Base-by-base conservation (phyloP, 176 grass and related monocot species). In the Cenchrus americanus region DNA sequence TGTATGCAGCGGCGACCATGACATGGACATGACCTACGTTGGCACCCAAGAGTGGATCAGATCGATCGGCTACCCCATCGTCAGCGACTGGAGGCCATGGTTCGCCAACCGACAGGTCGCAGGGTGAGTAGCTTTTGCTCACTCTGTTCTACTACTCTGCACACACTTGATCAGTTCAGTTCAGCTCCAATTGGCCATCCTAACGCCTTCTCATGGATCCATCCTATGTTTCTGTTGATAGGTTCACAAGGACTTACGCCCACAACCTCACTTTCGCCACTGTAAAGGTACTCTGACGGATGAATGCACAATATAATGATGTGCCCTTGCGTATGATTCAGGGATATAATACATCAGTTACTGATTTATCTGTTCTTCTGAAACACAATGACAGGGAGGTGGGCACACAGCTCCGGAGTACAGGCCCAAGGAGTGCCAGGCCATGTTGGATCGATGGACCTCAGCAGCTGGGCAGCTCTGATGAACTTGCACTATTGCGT, bases 201-300 rank as follows among this genome's bases (percentile, higher is more conserved):
- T 19, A 30, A 10, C 27, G 21, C 7, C 4, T 22, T 8, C 43
- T 64, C 22, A 48, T 48, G 0, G 2, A 26, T 71, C 43, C 2
- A n/a, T 43, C n/a, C 4, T 11, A 10, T 27, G 10, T 1, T 9
- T 26, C 17, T n/a, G 23, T 10, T 24, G n/a, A 23, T 14, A 79
- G 77, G 30, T 97, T 83, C 81, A 97, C 90, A 14, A 90, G 71
- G 32, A 78, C 63, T 3, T 97, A 97, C 63, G 93, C 77, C 0
- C 76, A 97, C 49, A 97, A 97, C 90, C 85, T 97, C 9, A 94
- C 94, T 60, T 97, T 90, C 67, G 88, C 90, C 72, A 97, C 94
- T 14, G 88, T 97, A 3, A 97, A 97, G 88, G 94, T 80, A 53
- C 34, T 37, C 34, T 30, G 27, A 30, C 27, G 17, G 22, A 48